Conservation (phyloP, 176 grass and related monocot species). For the Pontederia paniculata region DNA sequence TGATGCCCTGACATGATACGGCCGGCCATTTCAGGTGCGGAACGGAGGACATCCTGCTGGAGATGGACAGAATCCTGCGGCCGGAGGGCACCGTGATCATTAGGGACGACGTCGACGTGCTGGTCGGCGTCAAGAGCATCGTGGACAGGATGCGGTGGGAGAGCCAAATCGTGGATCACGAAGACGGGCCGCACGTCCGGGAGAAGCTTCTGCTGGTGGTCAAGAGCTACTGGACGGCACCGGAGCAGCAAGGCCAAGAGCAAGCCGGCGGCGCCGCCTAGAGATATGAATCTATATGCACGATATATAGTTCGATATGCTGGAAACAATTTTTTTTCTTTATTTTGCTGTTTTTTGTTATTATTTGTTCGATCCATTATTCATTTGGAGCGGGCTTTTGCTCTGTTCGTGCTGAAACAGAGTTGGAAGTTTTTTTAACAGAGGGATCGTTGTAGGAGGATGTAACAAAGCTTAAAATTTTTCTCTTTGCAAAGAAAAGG, state of each 20-base stretch:
- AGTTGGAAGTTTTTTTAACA: too few species aligned
- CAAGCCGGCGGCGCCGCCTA: neutral
- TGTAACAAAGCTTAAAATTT: too few species aligned
- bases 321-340: too few species aligned
- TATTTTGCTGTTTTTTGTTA: too few species aligned
- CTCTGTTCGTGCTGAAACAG: too few species aligned
- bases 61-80: slow-evolving; percentile 48
- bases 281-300: neutral
- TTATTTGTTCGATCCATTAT: too few species aligned
- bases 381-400: too few species aligned
- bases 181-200: slow-evolving; percentile 27
- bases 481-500: too few species aligned
- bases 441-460: too few species aligned
- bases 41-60: slow-evolving; percentile 38
- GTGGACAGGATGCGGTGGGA: slow-evolving; percentile 43
- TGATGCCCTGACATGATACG: neutral
- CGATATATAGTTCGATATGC: too few species aligned
- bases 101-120: slow-evolving; percentile 35
- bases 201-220: slow-evolving; percentile 42
- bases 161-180: slow-evolving; percentile 37
- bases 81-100: slow-evolving; percentile 40
- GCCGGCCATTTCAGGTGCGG: slow-evolving; percentile 23
- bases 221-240: slow-evolving; percentile 37
- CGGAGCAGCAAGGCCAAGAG: slow-evolving; percentile 24
- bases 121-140: slow-evolving; percentile 36